These are phyloP conservation scores for Hymenoscyphus scutula DNA, from an alignment of 2,329 filamentous ascomycete species.

Conservation along the genomic window DNA sequence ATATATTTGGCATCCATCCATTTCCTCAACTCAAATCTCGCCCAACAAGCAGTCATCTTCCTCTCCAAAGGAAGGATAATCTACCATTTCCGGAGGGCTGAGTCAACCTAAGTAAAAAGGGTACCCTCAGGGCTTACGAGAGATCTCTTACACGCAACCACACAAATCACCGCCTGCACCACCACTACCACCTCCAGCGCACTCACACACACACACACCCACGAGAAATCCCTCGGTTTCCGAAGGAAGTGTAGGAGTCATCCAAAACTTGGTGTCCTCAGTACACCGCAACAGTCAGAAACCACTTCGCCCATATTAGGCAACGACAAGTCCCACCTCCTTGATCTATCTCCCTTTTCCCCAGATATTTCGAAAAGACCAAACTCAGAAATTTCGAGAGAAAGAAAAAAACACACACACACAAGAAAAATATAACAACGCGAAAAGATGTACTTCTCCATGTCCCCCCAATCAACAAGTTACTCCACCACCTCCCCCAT, in stretches of 20 bases:
- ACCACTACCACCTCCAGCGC: neutral
- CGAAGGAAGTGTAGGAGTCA: no score
- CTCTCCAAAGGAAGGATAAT: neutral
- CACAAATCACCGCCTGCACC: neutral
- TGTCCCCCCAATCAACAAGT: slow-evolving; percentile 28
- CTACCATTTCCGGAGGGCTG: neutral
- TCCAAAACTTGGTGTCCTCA: no score
- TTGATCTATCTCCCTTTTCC: no score
- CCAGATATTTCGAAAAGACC: no score
- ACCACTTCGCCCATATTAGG: neutral
- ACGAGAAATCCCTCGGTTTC: neutral
- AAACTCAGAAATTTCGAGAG: no score
- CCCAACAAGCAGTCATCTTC: neutral
- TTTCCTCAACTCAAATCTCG: neutral
- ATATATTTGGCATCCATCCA: neutral
- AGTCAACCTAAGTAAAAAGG: neutral
- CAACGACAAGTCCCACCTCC: no score
- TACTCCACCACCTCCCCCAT: slow-evolving; percentile 30
- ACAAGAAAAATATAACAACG: no score
- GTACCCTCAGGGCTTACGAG: neutral
- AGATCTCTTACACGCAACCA: neutral
- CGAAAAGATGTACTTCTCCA: slow-evolving; percentile 32
- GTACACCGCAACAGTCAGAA: neutral
- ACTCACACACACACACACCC: neutral
- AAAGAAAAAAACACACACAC: no score